A percentile compares a stretch with the other conserved stretches of the same genome.
These are phyloP conservation scores for Pythium insidiosum DNA, from an alignment of 352 stramenopile genomes.

Conservation along the genomic window DNA sequence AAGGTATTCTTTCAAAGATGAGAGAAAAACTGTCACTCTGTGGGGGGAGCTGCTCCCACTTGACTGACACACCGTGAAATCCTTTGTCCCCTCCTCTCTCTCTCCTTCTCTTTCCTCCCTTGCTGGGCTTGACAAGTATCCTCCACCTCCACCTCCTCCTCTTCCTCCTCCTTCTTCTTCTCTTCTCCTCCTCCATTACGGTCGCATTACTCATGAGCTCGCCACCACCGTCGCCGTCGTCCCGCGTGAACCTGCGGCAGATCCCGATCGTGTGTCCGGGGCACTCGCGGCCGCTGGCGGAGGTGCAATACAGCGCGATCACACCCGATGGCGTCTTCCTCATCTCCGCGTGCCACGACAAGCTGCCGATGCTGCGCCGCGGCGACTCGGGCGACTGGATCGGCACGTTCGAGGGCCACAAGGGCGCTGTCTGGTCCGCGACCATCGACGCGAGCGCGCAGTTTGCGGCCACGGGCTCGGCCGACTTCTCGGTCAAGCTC, in stretches of 20 bases:
- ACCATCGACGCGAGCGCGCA: slow-evolving; percentile 80
- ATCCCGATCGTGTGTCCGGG: slow-evolving; percentile 84
- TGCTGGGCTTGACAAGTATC: no score
- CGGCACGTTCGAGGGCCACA: slow-evolving; percentile 96
- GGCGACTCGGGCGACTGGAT: slow-evolving; percentile 92
- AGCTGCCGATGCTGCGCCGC: slow-evolving; percentile 83
- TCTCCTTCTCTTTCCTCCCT: no score
- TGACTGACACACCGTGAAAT: slow-evolving; percentile 14
- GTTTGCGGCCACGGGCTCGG: slow-evolving; percentile 87
- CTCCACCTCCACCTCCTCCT: neutral
- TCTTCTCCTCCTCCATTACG: no score
- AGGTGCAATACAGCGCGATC: slow-evolving; percentile 63
- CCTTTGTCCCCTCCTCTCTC: slow-evolving; percentile 1
- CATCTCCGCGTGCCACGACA: slow-evolving; percentile 83
- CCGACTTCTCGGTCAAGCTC: slow-evolving; percentile 94
- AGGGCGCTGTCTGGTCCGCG: slow-evolving; percentile 90
- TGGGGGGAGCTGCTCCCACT: neutral
- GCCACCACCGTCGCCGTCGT: slow-evolving; percentile 31
- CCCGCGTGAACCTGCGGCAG: slow-evolving; percentile 45
- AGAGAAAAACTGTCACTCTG: no score
- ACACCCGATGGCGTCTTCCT: slow-evolving; percentile 53
- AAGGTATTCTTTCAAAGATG: no score
- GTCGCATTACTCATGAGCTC: no score
- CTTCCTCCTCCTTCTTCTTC: neutral
- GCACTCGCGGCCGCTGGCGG: slow-evolving; percentile 71